Evolutionary conservation across 805 yeast species (phyloP).

Genomic region (Barnettozyma sp.): DNA sequence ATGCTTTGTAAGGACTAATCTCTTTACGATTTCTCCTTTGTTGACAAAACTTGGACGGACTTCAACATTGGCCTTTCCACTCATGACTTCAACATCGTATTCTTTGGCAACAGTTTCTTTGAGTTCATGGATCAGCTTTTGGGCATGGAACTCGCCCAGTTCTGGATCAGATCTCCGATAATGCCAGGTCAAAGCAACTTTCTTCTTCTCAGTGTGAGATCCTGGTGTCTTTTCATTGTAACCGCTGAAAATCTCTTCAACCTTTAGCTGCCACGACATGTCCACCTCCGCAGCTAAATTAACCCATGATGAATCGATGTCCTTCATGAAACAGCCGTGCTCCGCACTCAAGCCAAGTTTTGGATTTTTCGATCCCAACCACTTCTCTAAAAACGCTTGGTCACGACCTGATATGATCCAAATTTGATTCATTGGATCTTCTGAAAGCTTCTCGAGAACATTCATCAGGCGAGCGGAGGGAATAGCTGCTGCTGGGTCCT

Average conservation of each 20-base stretch:
- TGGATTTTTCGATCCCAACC: conserved; percentile 62
- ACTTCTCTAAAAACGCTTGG: conserved; percentile 77
- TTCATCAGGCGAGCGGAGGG: conserved; percentile 70
- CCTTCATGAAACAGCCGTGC: conserved; percentile 93
- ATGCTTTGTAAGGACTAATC: conserved; percentile 61
- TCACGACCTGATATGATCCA: conserved; percentile 98
- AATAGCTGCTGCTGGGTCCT: conserved; percentile 97
- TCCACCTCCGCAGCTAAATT: conserved; percentile 77
- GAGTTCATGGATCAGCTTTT: conserved; percentile 60
- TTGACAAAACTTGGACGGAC: conserved; percentile 94
- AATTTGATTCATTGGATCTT: conserved; percentile 76
- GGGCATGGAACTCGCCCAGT: conserved; percentile 81
- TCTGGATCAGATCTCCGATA: conserved; percentile 93
- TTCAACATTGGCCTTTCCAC: conserved; percentile 95
- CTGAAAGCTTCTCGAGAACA: conserved; percentile 51
- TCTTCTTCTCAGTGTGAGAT: conserved; percentile 74
- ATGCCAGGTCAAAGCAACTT: conserved; percentile 97
- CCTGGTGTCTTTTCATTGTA: conserved; percentile 92
- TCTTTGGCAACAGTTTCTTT: conserved; percentile 49
- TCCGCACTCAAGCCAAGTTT: conserved; percentile 86
- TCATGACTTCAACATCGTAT: conserved; percentile 90
- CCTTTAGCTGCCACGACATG: conserved; percentile 92
- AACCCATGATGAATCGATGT: conserved; percentile 67
- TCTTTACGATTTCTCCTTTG: conserved; percentile 91
- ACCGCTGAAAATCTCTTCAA: conserved; percentile 60